A percentile compares a stretch with the other conserved stretches of the same genome.
These are phyloP conservation scores for Lantana camara DNA, from an alignment of 257 asterid species.

Conservation along the genomic window DNA sequence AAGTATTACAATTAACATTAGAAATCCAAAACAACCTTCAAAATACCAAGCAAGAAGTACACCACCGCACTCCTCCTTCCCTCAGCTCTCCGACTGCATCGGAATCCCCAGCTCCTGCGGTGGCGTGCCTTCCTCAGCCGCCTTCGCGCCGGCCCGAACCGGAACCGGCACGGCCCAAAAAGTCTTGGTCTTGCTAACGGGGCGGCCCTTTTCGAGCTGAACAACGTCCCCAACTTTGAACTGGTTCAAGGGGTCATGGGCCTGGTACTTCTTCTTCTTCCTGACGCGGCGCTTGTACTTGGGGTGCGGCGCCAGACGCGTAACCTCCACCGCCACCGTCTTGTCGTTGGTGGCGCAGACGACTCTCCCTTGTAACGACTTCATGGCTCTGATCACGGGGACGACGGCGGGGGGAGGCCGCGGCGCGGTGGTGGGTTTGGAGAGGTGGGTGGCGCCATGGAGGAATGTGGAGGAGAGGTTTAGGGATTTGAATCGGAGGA, in stretches of 20 bases:
- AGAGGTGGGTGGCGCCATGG: conserved; percentile 62
- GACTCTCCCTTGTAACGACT: conserved; percentile 67
- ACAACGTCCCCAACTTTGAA: conserved; percentile 83
- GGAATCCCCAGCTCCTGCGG: conserved; percentile 56
- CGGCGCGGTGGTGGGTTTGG: conserved; percentile 38
- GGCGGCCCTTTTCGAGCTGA: conserved; percentile 75
- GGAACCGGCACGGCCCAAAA: conserved; percentile 68
- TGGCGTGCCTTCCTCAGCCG: conserved; percentile 26
- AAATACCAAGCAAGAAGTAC: neutral
- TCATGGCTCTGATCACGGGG: conserved; percentile 75
- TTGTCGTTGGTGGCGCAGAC: conserved; percentile 83
- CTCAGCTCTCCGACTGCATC: conserved; percentile 41
- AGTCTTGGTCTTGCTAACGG: conserved; percentile 83
- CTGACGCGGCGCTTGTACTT: conserved; percentile 93
- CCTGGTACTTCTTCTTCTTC: conserved; percentile 95
- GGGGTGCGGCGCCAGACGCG: conserved; percentile 89
- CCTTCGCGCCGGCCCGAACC: conserved; percentile 32
- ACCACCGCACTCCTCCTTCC: neutral
- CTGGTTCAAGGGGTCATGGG: conserved; percentile 84
- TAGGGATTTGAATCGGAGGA: conserved; percentile 61
- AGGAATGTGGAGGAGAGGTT: conserved; percentile 63
- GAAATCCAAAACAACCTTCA: conserved; percentile 1
- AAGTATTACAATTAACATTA: conserved; percentile 21
- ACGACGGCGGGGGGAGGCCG: conserved; percentile 38
- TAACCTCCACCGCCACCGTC: conserved; percentile 86